These are phyloP conservation scores for Craspedostauros australis DNA, from an alignment of 108 stramenopile species.

Conservation along the genomic window DNA sequence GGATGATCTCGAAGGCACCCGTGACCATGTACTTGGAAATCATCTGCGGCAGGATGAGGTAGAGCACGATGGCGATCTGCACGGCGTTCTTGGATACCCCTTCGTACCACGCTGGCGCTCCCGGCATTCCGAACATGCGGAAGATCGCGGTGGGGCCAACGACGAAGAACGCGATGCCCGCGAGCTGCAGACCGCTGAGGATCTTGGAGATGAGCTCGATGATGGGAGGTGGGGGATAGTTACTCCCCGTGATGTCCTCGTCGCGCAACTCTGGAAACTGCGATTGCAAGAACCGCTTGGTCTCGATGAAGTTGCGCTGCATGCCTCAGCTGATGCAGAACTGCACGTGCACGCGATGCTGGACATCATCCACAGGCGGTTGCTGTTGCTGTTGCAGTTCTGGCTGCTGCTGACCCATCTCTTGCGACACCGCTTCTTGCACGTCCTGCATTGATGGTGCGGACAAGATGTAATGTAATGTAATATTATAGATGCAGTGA, in stretches of 20 bases:
- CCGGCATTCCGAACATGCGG: conserved; percentile 24
- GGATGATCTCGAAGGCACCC: conserved; percentile 76
- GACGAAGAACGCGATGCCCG: conserved; percentile 35
- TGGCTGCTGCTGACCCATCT: too few relatives aligned
- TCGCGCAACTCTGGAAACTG: conserved; percentile 57
- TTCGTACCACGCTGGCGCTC: conserved; percentile 29
- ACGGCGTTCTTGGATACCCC: conserved; percentile 45
- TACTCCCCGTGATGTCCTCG: conserved; percentile 49
- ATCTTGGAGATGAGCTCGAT: conserved; percentile 30
- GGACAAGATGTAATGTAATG: too few relatives aligned
- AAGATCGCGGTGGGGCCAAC: conserved; percentile 43
- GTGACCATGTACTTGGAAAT: conserved; percentile 35
- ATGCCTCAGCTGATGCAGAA: conserved; percentile 74
- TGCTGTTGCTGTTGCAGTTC: too few relatives aligned
- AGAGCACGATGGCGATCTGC: conserved; percentile 36
- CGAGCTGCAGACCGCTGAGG: conserved; percentile 36
- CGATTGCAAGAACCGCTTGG: conserved; percentile 56
- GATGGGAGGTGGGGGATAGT: conserved; percentile 58
- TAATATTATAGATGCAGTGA: too few relatives aligned
- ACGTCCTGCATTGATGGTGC: too few relatives aligned
- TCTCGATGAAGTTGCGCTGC: conserved; percentile 73
- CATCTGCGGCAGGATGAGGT: conserved; percentile 56
- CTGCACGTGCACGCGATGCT: conserved; percentile 32
- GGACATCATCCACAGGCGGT: conserved; percentile 6
- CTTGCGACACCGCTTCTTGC: too few relatives aligned